phyloP scores from a whole-genome alignment of 441 rosid species.

The Cnidoscolus chayamansa region DNA sequence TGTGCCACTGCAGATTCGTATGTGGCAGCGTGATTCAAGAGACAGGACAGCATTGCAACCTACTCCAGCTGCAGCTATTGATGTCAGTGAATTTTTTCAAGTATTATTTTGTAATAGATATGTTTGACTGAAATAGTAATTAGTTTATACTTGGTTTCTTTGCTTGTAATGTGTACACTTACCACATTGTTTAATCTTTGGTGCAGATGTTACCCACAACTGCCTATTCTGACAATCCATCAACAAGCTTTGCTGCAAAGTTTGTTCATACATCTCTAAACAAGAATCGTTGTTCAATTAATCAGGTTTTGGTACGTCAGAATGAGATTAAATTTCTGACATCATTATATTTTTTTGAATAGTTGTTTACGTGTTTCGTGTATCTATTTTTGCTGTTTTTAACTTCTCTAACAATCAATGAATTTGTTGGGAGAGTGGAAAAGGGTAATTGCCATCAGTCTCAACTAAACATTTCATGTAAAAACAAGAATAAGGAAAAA shows the following conservation, averaged over 20 bases:
- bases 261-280: conserved; percentile 95
- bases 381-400: not conserved
- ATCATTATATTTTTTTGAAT: conserved; percentile 3
- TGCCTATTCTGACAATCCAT: conserved; percentile 96
- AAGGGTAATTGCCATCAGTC: not conserved
- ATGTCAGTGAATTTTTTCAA: conserved; percentile 44
- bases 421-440: not conserved
- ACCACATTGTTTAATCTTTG: conserved; percentile 20
- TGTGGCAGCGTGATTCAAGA: conserved; percentile 83
- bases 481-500: not conserved
- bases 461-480: not conserved
- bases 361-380: not conserved
- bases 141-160: conserved; percentile 1
- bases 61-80: conserved; percentile 92
- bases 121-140: conserved; percentile 10
- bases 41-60: conserved; percentile 78
- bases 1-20: conserved; percentile 52
- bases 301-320: conserved; percentile 74
- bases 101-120: not conserved
- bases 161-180: conserved; percentile 9
- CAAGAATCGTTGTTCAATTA: conserved; percentile 94
- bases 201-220: conserved; percentile 82
- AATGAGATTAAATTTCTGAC: not conserved
- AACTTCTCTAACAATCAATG: not conserved
- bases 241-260: conserved; percentile 91